phyloP scores from a whole-genome alignment of 768 basidiomycete species.

The Hortiboletus flavorubellus region DNA sequence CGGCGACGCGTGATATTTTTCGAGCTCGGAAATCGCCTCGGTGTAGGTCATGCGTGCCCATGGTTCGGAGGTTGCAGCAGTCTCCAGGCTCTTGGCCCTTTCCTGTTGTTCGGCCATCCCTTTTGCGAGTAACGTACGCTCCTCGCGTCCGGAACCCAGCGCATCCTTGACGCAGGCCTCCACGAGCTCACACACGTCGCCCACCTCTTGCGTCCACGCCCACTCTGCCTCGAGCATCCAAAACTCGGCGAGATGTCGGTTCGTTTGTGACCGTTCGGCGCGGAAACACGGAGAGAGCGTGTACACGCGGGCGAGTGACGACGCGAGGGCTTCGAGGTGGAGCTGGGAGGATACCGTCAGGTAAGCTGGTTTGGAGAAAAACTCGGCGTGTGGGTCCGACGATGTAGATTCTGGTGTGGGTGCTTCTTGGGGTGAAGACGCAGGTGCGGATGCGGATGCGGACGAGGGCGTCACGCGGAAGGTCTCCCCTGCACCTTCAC shows the following conservation, averaged over 20 bases:
- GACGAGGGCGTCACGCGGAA: slow-evolving; percentile 60
- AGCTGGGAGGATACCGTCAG: slow-evolving; percentile 96
- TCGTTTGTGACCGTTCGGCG: slow-evolving; percentile 85
- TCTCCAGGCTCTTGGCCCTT: slow-evolving; percentile 34
- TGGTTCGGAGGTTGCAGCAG: slow-evolving; percentile 34
- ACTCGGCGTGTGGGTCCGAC: slow-evolving; percentile 39
- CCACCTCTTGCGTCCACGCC: slow-evolving; percentile 51
- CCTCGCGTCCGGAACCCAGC: slow-evolving; percentile 32
- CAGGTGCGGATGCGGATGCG: not conserved
- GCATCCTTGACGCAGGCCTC: slow-evolving; percentile 52
- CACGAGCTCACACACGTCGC: slow-evolving; percentile 51
- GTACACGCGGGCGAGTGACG: slow-evolving; percentile 79
- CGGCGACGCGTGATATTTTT: slow-evolving; percentile 30
- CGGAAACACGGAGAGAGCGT: slow-evolving; percentile 94
- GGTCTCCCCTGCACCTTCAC: slow-evolving; percentile 94
- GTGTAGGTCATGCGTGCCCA: slow-evolving; percentile 82
- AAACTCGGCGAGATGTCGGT: slow-evolving; percentile 94
- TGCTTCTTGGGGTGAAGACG: not conserved
- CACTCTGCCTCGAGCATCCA: slow-evolving; percentile 99
- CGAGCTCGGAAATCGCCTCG: slow-evolving; percentile 63
- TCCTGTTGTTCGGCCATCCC: slow-evolving; percentile 31
- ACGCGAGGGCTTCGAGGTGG: slow-evolving; percentile 86
- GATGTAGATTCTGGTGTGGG: not conserved
- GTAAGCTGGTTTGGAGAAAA: slow-evolving; percentile 74
- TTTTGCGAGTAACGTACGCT: slow-evolving; percentile 33